Conservation (phyloP, 495 filamentous ascomycete species). For the Clohesyomyces aquaticus region DNA sequence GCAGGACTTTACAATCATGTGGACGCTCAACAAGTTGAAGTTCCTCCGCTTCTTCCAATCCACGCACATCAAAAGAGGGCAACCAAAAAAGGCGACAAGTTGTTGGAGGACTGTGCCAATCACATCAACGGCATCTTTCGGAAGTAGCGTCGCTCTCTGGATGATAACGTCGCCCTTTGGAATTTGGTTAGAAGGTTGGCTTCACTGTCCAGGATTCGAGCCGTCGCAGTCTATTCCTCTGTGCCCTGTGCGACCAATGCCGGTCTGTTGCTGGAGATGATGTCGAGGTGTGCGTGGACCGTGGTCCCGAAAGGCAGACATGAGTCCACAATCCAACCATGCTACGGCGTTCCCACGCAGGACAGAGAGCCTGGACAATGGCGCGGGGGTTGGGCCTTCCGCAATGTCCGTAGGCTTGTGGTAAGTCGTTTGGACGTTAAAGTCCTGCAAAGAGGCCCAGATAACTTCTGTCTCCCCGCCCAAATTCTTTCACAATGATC, state of each 20-base stretch:
- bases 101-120: not conserved
- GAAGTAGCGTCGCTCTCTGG: no score
- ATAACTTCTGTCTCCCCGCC: conserved; percentile 1
- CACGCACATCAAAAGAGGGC: not conserved
- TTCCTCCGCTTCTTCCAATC: no score
- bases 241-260: no score
- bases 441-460: not conserved
- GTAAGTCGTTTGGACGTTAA: not conserved
- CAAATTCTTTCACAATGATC: no score
- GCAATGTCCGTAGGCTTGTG: not conserved
- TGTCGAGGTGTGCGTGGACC: no score
- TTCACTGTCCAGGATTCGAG: no score
- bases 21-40: not conserved
- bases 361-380: not conserved
- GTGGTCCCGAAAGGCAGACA: no score
- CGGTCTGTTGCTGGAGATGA: no score
- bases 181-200: not conserved
- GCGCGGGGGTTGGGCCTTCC: not conserved
- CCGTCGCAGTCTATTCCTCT: no score
- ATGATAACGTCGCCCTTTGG: not conserved
- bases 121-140: not conserved
- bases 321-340: not conserved
- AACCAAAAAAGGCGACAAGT: not conserved
- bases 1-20: not conserved
- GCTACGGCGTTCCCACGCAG: not conserved